phyloP scores from a whole-genome alignment of 2,329 filamentous ascomycete species.

The Hirsutella thompsonii region DNA sequence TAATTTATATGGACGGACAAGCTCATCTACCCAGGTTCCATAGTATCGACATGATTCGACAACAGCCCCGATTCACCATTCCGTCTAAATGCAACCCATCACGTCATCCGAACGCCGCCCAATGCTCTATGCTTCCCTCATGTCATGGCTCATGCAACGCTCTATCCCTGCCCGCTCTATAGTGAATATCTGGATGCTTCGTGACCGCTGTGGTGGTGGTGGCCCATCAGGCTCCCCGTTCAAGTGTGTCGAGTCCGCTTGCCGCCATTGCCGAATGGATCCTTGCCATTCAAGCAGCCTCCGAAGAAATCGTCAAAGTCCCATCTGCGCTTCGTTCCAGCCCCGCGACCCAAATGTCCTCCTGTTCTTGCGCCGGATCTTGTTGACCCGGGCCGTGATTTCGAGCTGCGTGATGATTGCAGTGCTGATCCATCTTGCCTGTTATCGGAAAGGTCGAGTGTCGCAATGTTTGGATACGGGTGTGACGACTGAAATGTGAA shows the following conservation, averaged over 20 bases:
- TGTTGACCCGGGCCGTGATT: constrained; percentile 14
- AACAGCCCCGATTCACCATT: not conserved
- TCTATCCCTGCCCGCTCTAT: constrained; percentile 11
- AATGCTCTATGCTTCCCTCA: constrained; percentile 21
- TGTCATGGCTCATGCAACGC: constrained; percentile 18
- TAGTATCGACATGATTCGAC: not conserved
- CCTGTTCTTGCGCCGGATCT: constrained; percentile 14
- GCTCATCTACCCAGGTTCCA: not conserved
- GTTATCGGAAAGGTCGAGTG: constrained; percentile 44
- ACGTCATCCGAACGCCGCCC: constrained; percentile 22
- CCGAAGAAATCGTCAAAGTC: constrained; percentile 68
- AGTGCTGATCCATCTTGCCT: constrained; percentile 24
- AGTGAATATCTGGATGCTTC: constrained; percentile 2
- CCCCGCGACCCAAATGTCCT: constrained; percentile 43
- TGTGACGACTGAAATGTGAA: constrained; percentile 61
- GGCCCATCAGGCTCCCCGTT: constrained; percentile 6
- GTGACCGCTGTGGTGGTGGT: constrained; percentile 3
- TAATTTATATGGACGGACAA: not conserved
- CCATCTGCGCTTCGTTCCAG: constrained; percentile 60
- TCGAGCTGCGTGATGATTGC: constrained; percentile 13
- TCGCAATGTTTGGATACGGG: constrained; percentile 47
- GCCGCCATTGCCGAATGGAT: constrained; percentile 34
- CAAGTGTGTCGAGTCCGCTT: constrained; percentile 38
- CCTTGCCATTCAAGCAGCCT: constrained; percentile 50
- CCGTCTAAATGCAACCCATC: constrained; percentile 11